These are phyloP conservation scores for Kwoniella pini DNA, from an alignment of 768 basidiomycete species.

Conservation along the genomic window DNA sequence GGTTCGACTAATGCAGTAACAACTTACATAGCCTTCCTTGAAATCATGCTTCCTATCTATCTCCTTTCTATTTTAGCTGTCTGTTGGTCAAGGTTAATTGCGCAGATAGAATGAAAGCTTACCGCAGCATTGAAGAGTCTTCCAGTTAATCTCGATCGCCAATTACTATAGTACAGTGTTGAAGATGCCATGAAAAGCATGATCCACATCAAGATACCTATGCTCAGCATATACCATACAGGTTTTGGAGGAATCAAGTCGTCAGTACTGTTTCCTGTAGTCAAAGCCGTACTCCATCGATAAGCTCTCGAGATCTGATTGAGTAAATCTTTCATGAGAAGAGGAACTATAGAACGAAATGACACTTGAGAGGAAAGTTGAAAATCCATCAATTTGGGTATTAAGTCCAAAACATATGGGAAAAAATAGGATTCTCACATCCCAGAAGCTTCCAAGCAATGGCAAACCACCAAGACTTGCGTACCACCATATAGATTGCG, in stretches of 20 bases:
- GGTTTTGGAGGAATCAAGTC: not conserved
- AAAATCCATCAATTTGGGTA: not conserved
- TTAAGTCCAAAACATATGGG: not conserved
- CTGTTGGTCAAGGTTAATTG: no score
- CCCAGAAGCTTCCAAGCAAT: not conserved
- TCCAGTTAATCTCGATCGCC: not conserved
- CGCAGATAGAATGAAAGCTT: not conserved
- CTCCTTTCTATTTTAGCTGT: not conserved
- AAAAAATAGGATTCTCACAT: no score
- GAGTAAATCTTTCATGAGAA: conserved; percentile 27
- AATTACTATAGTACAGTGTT: not conserved
- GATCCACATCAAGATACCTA: conserved; percentile 57
- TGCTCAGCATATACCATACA: not conserved
- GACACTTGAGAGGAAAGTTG: conserved; percentile 8
- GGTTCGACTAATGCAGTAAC: no score
- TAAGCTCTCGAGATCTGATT: conserved; percentile 21
- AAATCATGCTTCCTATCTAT: not conserved
- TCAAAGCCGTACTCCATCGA: conserved; percentile 34
- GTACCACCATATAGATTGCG: conserved; percentile 29
- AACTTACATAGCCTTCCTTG: conserved; percentile 2
- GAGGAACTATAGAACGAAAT: conserved; percentile 24
- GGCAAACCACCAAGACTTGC: conserved; percentile 27
- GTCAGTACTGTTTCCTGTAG: not conserved
- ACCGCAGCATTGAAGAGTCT: not conserved
- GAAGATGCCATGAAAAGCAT: not conserved